Conservation (phyloP, 805 yeast species). For the Grigorovia humatica region DNA sequence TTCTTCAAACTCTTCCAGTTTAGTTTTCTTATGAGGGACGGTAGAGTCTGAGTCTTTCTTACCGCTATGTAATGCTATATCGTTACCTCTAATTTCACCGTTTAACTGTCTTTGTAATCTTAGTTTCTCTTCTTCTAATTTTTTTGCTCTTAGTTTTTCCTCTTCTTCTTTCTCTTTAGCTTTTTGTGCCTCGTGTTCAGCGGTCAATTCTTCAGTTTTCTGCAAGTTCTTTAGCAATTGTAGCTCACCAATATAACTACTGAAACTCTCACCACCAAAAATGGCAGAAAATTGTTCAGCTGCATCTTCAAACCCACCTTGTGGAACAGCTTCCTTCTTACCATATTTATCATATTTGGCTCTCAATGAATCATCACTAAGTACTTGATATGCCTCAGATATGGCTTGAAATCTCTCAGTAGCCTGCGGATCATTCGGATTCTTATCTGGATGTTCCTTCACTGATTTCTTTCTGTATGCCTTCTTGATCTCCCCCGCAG, state of each 20-base stretch:
- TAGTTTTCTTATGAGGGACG: conserved; percentile 32
- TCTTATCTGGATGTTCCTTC: conserved; percentile 72
- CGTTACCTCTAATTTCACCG: neutral
- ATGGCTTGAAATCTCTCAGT: conserved; percentile 55
- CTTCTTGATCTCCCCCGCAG: conserved; percentile 59
- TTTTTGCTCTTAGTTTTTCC: conserved; percentile 9
- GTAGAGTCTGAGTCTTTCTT: conserved; percentile 1
- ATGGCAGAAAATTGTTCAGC: conserved; percentile 58
- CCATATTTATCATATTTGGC: conserved; percentile 67
- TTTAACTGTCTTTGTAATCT: neutral
- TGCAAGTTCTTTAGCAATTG: conserved; percentile 68
- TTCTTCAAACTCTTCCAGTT: conserved; percentile 57
- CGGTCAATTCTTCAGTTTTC: conserved; percentile 43
- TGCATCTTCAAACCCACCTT: conserved; percentile 68
- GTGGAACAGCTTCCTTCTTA: conserved; percentile 58
- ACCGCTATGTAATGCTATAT: neutral
- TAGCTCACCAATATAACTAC: conserved; percentile 79
- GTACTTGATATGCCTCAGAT: conserved; percentile 68
- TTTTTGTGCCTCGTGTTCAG: conserved; percentile 36
- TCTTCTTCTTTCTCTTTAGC: conserved; percentile 27
- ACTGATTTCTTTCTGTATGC: conserved; percentile 72
- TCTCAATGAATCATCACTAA: conserved; percentile 54
- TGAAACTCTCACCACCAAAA: conserved; percentile 87
- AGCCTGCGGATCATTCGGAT: conserved; percentile 65
- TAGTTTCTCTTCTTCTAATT: conserved; percentile 4